These are phyloP conservation scores for Oleoguttula mirabilis DNA, from an alignment of 495 filamentous ascomycete genomes.

Conservation along the genomic window DNA sequence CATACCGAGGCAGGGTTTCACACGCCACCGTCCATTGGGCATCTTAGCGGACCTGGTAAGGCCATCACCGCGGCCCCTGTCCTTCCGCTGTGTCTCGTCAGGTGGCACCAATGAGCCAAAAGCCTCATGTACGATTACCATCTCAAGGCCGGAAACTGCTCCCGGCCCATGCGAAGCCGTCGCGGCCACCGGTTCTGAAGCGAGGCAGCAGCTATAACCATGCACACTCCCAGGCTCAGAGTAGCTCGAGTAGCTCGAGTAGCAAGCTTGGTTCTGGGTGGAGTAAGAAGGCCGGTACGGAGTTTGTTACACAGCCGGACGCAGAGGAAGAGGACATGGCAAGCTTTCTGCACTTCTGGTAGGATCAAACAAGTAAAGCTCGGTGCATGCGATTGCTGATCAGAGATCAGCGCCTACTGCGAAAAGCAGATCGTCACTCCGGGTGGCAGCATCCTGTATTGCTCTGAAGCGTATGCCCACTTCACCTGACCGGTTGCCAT, in stretches of 20 bases:
- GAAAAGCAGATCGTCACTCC: slow-evolving; percentile 56
- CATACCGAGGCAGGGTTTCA: neutral
- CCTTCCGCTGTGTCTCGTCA: no score
- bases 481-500: no score
- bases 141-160: slow-evolving; percentile 9
- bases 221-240: slow-evolving; percentile 1
- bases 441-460: slow-evolving; percentile 43
- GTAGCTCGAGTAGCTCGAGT: neutral
- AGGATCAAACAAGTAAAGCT: slow-evolving; percentile 27
- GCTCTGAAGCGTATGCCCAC: slow-evolving; percentile 30
- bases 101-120: slow-evolving; percentile 12
- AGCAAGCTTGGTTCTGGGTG: no score
- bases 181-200: slow-evolving; percentile 3
- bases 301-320: slow-evolving; percentile 14
- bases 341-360: slow-evolving; percentile 59
- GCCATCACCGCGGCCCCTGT: neutral
- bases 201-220: slow-evolving; percentile 5
- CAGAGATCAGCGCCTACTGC: slow-evolving; percentile 43
- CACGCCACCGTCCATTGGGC: neutral
- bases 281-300: slow-evolving; percentile 1
- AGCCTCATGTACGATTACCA: slow-evolving; percentile 1
- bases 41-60: neutral
- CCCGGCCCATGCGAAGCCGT: slow-evolving; percentile 7
- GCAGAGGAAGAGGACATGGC: slow-evolving; percentile 47
- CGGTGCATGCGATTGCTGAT: slow-evolving; percentile 8